These are phyloP conservation scores for Prunus persica DNA, from an alignment of 306 rosid species.

Conservation along the genomic window DNA sequence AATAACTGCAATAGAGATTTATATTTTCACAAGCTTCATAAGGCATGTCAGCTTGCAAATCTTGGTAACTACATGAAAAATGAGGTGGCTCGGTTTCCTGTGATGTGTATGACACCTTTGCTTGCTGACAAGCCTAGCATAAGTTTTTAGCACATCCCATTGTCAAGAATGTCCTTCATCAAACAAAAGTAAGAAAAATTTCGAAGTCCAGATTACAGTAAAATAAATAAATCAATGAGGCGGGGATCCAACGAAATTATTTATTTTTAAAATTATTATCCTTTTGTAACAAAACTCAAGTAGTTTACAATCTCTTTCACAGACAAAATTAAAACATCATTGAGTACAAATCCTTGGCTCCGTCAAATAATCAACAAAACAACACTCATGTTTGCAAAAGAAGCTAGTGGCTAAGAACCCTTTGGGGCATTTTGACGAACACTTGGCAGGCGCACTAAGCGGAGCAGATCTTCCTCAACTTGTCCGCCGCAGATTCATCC, in stretches of 20 bases:
- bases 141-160: too few species aligned
- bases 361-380: neutral
- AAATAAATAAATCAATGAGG: neutral
- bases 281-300: neutral
- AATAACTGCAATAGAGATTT: too few species aligned
- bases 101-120: too few species aligned
- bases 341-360: neutral
- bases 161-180: too few species aligned
- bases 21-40: too few species aligned
- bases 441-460: constrained; percentile 27
- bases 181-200: too few species aligned
- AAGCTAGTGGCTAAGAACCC: neutral
- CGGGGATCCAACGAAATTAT: neutral
- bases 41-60: too few species aligned
- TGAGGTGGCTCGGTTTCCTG: too few species aligned
- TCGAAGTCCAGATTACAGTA: neutral
- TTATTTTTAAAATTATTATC: neutral
- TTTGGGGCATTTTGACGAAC: constrained; percentile 38
- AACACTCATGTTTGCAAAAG: neutral
- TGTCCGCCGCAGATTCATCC: constrained; percentile 65
- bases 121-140: too few species aligned
- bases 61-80: too few species aligned
- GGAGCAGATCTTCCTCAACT: constrained; percentile 49
- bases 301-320: neutral
- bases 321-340: neutral